Base-by-base conservation (phyloP, 306 rosid genomes). In the Cucurbita moschata region DNA sequence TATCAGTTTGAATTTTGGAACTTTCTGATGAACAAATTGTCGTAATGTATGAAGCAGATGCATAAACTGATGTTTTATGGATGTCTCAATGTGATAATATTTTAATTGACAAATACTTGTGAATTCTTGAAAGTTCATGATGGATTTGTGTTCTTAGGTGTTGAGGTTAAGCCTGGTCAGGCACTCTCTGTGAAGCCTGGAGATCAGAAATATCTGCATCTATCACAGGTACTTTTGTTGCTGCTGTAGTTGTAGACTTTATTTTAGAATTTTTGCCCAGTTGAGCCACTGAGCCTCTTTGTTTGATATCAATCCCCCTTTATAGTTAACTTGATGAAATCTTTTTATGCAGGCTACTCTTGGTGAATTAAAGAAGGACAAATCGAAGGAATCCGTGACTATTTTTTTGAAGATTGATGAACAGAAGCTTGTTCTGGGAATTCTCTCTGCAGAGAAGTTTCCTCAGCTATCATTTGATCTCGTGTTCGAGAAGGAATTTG, bases 161-260 rank as follows among this genome's bases (percentile, higher is more conserved):
- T 87, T 67, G 99, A 95, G 84, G 96, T 95, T 37, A 91, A 88
- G 83, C 85, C 87, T 58, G 99, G 99, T 23, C 87, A 86, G 79
- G 59, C 83, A 21, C 71, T 85, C 11, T 82, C 75, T 37, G 90
- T 89, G 0, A 72, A 72, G 18, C 96, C 96, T 2, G 60, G n/a
- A 0, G 76, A 42, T 1, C 83, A 64, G 0, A 81, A 71, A 10
- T 76, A 78, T 64, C 35, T 95, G 4, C 99, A 95, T 76, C 85
- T 95, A 35, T 95, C 99, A 9, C 97, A 91, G 99, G 99, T 95
- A 67, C n/a, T 19, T 8, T 12, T 42, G 67, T 23, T 47, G 51
- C 15, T 47, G 13, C 4, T 47, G 51, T 10, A 47, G 14, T 47
- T 47, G 51, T 47, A 1, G 51, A 2, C 7, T 8, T 0, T 43